Evolutionary conservation across 768 basidiomycete species (phyloP), one percentile per base, ranked within the genome.

Genomic region (Phylloporus sp.): DNA sequence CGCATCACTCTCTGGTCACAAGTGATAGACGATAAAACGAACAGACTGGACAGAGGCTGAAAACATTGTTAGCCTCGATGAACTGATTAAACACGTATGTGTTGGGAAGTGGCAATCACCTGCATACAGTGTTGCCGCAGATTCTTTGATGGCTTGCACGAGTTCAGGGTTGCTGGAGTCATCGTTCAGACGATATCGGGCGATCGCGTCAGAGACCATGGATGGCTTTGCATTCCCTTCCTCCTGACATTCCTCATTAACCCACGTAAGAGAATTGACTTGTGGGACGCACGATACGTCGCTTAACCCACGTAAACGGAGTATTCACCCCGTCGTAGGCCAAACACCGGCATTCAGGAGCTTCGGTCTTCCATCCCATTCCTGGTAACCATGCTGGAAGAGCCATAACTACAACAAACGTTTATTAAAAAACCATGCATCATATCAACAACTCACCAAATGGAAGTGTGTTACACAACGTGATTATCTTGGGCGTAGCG

Each of bases 11-110:
- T n/a, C 68, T 5, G 17, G 24, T 3, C 9, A 21, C 9, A 27
- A 8, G n/a, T n/a, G n/a, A n/a, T n/a, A n/a, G n/a, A n/a, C n/a
- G n/a, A n/a, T n/a, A n/a, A 23, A 28, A 57, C 63, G n/a, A 47
- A 68, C 15, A n/a, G 68, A 63, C 44, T 68, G 65, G 3, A 65
- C 50, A 3, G 63, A 56, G 32, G 58, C 69, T 69, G 31, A 44
- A 6, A 15, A 45, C 18, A 23, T 34, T 6, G 14, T 41, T 15
- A 45, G 42, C 11, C 5, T 13, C n/a, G 11, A 35, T 9, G 18
- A 14, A 11, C 13, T 7, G 14, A 9, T n/a, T 24, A 26, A n/a
- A n/a, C n/a, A n/a, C n/a, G n/a, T n/a, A n/a, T n/a, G n/a, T n/a
- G n/a, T n/a, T n/a, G 24, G 9, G 17, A 4, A 33, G 18, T 9